Conservation (phyloP, 2,329 filamentous ascomycete genomes). For the Calonectria hongkongensis region DNA sequence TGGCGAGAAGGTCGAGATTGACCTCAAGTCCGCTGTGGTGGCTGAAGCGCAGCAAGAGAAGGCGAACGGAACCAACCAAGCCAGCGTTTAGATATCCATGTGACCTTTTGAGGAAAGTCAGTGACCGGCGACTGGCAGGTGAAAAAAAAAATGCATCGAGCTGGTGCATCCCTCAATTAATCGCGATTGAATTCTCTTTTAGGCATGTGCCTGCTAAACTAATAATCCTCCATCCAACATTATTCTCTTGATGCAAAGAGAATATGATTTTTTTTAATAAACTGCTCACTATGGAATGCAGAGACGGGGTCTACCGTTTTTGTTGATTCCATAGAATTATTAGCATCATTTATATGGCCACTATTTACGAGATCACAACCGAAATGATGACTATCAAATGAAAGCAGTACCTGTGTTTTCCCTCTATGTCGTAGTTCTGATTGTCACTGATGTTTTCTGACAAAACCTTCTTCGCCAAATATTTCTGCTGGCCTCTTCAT, state of each 20-base stretch:
- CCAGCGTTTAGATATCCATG: not conserved
- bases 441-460: too few relatives aligned
- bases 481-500: too few relatives aligned
- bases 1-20: conserved; percentile 43
- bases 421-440: too few relatives aligned
- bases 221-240: not conserved
- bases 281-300: not conserved
- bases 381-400: too few relatives aligned
- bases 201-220: not conserved
- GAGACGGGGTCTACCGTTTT: too few relatives aligned
- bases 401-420: too few relatives aligned
- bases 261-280: not conserved
- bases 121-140: not conserved
- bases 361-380: too few relatives aligned
- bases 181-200: not conserved
- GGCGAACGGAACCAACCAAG: conserved; percentile 8
- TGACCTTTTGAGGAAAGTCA: not conserved
- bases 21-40: conserved; percentile 41
- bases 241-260: not conserved
- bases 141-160: not conserved
- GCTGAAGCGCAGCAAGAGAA: conserved; percentile 33
- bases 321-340: too few relatives aligned
- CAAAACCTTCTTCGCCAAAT: too few relatives aligned
- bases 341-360: too few relatives aligned
- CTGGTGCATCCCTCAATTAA: not conserved